Base-by-base conservation (phyloP, 306 rosid genomes). In the Begonia fuchsioides region DNA sequence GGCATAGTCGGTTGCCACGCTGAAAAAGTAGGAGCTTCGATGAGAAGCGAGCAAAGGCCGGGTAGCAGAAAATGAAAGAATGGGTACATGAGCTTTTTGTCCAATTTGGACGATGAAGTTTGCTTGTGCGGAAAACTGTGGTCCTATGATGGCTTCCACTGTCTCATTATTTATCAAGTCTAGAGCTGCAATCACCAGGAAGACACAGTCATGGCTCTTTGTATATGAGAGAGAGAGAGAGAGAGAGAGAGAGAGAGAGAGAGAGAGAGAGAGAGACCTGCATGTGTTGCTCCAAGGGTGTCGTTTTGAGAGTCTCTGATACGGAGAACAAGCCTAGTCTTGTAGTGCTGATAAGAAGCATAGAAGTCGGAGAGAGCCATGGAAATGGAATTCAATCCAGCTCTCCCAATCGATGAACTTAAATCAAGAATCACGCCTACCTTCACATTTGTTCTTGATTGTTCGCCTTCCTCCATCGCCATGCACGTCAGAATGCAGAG, bases 61-160 rank as follows among this genome's bases (percentile, higher is more conserved):
- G 54, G 69, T 67, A 50, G 83, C 76, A 20, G 93, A 72, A 48
- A 72, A 78, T 12, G 77, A 66, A 39, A 77, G 3, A 18, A 76
- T 66, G 56, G 79, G 83, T 2, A 65, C 73, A 3, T 55, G 73
- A 4, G 73, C 55, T 69, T 72, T 68, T 39, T 63, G 52, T 63
- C 76, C 79, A 0, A 76, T 61, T 32, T 54, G 44, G 46, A 59
- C 63, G 32, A 72, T 9, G 17, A 72, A 76, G 44, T 17, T 53
- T 3, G 83, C 62, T 18, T 72, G 49, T 64, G 53, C 72, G 38
- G 83, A 62, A 43, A 68, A 65, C 38, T 8, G 13, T 47, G 79
- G 79, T 8, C 83, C 83, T 2, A 76, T 12, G 13, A 61, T 61
- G 38, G 66, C 66, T 61, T 53, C 39, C 47, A 61, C 66, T 45